A percentile compares a stretch with the other conserved stretches of the same genome.
These are phyloP conservation scores for Marsdenia floribunda DNA, from an alignment of 257 asterid genomes.

Conservation along the genomic window DNA sequence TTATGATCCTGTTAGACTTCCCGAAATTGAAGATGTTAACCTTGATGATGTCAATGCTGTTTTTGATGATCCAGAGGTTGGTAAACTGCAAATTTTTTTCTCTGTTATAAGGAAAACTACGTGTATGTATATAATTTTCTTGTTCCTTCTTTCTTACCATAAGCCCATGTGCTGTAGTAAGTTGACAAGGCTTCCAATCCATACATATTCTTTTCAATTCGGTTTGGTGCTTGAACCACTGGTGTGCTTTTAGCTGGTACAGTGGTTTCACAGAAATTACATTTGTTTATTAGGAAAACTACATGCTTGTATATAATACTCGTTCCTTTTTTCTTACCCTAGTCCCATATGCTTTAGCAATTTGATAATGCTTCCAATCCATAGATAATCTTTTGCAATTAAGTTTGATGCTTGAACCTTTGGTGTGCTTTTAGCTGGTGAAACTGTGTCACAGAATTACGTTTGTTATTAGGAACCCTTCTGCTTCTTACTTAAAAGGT, in stretches of 20 bases:
- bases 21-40: slow-evolving; percentile 84
- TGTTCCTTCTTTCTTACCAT: neutral
- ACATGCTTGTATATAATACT: neutral
- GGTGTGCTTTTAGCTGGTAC: neutral
- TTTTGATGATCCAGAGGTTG: slow-evolving; percentile 95
- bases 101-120: neutral
- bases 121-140: neutral
- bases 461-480: neutral
- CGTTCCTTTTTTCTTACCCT: neutral
- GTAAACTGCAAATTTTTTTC: slow-evolving; percentile 19
- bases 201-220: neutral
- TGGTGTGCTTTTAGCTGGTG: neutral
- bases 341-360: neutral
- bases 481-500: neutral
- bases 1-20: slow-evolving; percentile 62
- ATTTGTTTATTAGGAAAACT: neutral
- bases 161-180: neutral
- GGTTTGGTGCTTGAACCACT: neutral
- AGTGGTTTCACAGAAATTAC: no score
- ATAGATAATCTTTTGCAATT: neutral
- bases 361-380: neutral
- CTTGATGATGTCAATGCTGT: slow-evolving; percentile 96
- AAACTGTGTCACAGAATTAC: no score
- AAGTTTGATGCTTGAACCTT: neutral
- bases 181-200: neutral